Base-by-base conservation (phyloP, 495 filamentous ascomycete species). In the Penicillium egyptiacum region DNA sequence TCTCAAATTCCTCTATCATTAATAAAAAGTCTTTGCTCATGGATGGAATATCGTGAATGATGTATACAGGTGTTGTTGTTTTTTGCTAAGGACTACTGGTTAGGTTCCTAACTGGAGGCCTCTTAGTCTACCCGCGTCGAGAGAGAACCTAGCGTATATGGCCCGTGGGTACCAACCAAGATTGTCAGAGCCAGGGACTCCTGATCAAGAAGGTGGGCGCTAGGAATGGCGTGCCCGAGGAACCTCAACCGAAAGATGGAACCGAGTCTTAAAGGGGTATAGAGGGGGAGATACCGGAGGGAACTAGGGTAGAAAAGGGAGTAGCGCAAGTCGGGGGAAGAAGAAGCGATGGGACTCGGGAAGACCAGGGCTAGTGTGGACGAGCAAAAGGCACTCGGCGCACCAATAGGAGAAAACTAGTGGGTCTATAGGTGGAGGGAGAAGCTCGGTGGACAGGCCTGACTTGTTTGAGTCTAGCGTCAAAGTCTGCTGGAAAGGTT, bases 141-240 rank as follows among this genome's bases (percentile, higher is more conserved):
- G 20, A 56, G 58, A 61, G 70, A 76, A 75, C 72, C 72, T 73
- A 76, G 73, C 73, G 71, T 66, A 40, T 63, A 61, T 59, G 58
- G 57, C 56, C 67, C 70, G 70, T 74, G 71, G 67, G 64, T 64
- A 74, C 65, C 57, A 66, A 62, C 66, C 62, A 68, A 70, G 66
- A 71, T 75, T 64, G 66, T 59, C 45, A 52, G 44, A 42, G 44
- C 48, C 37, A 49, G 44, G 28, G 52, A 40, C 41, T 40, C 35
- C 43, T 49, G 30, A 49, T 30, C 30, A 49, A 49, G 26, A 48
- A 58, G 43, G 43, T 16, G 23, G 57, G 55, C 48, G 61, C 62
- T 62, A 69, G 61, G 62, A 66, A 71, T 74, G 71, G 70, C 67
- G 70, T 75, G 71, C 68, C 73, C 71, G 66, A 74, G 70, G 68